phyloP scores from a whole-genome alignment of 1,284 basidiomycete genomes.

The Trichosporon faecale region DNA sequence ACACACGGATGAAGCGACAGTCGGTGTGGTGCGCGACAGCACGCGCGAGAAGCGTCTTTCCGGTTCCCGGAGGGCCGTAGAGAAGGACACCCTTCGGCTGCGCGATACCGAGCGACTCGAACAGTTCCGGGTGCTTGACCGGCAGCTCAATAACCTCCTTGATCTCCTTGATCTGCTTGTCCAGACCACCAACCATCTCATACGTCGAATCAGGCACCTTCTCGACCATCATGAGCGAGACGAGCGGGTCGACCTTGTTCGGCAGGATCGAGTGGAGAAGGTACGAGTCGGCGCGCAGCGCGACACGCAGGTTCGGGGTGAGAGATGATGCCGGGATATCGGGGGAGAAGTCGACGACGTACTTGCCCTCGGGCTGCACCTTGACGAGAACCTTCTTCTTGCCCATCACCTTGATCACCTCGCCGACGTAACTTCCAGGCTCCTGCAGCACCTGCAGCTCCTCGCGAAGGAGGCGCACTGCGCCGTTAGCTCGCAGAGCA shows the following conservation, averaged over 20 bases:
- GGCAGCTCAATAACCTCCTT: conserved; percentile 99
- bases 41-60: conserved; percentile 88
- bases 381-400: conserved; percentile 99
- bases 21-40: conserved; percentile 98
- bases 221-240: conserved; percentile 99
- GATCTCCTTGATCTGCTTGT: conserved; percentile 98
- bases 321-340: conserved; percentile 80
- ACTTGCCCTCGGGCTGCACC: conserved; percentile 98
- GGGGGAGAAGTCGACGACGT: conserved; percentile 91
- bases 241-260: conserved; percentile 92
- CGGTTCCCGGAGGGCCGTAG: conserved; percentile 95
- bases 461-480: conserved; percentile 79
- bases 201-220: conserved; percentile 99
- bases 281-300: conserved; percentile 93
- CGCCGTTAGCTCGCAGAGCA: conserved; percentile 40
- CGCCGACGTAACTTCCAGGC: conserved; percentile 95
- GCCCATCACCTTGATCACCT: conserved; percentile 97
- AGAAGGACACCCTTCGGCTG: conserved; percentile 96
- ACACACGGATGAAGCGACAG: conserved; percentile 96
- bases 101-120: conserved; percentile 93
- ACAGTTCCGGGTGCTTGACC: conserved; percentile 96
- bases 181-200: conserved; percentile 98
- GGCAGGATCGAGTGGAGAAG: conserved; percentile 90
- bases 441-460: conserved; percentile 94
- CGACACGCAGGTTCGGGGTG: conserved; percentile 85